phyloP scores from a whole-genome alignment of 2,329 filamentous ascomycete species.

The Calonectria fujianensis region DNA sequence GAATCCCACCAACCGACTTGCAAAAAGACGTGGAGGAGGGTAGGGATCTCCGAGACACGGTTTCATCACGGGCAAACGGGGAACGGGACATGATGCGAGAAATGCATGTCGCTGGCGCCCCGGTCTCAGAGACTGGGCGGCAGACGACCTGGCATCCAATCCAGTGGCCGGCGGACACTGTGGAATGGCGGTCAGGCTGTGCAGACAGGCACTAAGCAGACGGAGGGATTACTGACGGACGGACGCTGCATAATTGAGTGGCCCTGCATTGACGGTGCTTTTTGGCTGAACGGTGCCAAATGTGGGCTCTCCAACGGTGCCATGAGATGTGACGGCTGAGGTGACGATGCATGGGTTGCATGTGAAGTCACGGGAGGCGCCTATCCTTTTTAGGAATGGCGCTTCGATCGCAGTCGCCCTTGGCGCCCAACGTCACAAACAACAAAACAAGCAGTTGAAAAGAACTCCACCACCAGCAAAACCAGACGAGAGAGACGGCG shows the following conservation, averaged over 20 bases:
- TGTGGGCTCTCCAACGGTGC: conserved; percentile 30
- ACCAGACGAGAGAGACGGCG: conserved; percentile 44
- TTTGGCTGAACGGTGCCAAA: conserved; percentile 44
- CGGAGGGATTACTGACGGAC: conserved; percentile 30
- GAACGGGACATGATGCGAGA: conserved; percentile 50
- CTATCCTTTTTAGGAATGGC: conserved; percentile 41
- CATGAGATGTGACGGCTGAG: conserved; percentile 36
- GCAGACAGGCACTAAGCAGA: conserved; percentile 24
- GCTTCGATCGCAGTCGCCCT: conserved; percentile 43
- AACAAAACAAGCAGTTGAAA: conserved; percentile 41
- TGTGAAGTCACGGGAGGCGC: conserved; percentile 48
- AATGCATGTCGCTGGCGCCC: conserved; percentile 41
- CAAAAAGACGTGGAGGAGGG: background rate
- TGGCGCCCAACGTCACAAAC: conserved; percentile 43
- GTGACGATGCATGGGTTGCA: conserved; percentile 43
- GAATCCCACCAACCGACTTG: conserved; percentile 27
- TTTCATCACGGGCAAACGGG: conserved; percentile 51
- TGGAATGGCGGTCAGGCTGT: conserved; percentile 53
- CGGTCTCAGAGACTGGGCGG: conserved; percentile 38
- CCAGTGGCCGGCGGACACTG: conserved; percentile 32
- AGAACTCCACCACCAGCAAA: conserved; percentile 45
- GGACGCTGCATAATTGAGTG: conserved; percentile 28
- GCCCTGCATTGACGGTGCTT: conserved; percentile 37
- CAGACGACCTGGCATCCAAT: conserved; percentile 37
- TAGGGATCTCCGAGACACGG: conserved; percentile 42